Percentiles rank a stretch among this genome's conserved stretches.
phyloP scores from a whole-genome alignment of 1,284 basidiomycete species.

The Tausonia pullulans region DNA sequence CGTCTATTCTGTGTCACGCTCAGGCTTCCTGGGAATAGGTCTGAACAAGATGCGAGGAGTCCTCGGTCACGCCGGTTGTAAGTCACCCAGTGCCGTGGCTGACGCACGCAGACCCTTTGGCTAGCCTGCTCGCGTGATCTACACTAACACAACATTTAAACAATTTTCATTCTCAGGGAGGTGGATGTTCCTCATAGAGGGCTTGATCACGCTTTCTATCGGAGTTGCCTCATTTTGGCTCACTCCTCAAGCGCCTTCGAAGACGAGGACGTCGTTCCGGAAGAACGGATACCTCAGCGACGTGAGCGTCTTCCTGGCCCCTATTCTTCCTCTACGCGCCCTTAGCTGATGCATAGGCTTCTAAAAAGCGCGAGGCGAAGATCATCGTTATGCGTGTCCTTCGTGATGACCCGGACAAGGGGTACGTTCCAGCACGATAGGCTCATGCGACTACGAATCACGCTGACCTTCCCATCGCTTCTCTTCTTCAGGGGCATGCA shows the following conservation, averaged over 20 bases:
- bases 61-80: constrained; percentile 27
- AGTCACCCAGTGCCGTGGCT: constrained; percentile 13
- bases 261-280: constrained; percentile 28
- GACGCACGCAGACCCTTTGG: too few relatives aligned
- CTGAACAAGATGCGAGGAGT: constrained; percentile 29
- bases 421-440: not conserved
- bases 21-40: constrained; percentile 30
- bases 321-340: too few relatives aligned
- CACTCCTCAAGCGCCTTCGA: constrained; percentile 44
- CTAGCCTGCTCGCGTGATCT: too few relatives aligned
- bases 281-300: constrained; percentile 36
- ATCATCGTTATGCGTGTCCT: constrained; percentile 50
- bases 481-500: constrained; percentile 49
- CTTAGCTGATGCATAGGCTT: not conserved
- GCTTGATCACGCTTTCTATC: constrained; percentile 44
- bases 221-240: constrained; percentile 50
- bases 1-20: too few relatives aligned
- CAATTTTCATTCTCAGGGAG: constrained; percentile 15
- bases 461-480: too few relatives aligned
- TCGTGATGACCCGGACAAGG: constrained; percentile 46
- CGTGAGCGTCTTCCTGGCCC: constrained; percentile 4
- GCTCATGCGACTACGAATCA: not conserved
- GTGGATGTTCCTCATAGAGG: constrained; percentile 35
- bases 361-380: constrained; percentile 35
- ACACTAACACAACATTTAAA: not conserved